A percentile compares a stretch with the other conserved stretches of the same genome.
Conservation (phyloP, 768 basidiomycete species). For the Russula olivacea region DNA sequence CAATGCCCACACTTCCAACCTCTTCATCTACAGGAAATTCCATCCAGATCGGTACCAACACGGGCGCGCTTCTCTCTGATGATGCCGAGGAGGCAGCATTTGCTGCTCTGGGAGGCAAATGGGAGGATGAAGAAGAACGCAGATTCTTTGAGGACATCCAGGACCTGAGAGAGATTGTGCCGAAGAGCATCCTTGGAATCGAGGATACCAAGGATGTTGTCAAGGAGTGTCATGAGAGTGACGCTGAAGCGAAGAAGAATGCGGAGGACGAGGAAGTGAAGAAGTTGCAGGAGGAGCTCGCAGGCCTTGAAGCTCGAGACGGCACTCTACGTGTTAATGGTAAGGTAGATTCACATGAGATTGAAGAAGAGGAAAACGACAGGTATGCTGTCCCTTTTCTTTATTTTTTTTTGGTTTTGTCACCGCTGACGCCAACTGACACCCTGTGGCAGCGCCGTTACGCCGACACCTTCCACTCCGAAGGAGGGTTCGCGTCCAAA, state of each 20-base stretch:
- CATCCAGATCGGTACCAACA: slow-evolving; percentile 61
- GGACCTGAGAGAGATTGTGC: slow-evolving; percentile 89
- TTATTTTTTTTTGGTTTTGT: background rate
- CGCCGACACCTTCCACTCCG: slow-evolving; percentile 65
- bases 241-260: slow-evolving; percentile 50
- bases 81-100: slow-evolving; percentile 50
- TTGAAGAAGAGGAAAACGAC: slow-evolving; percentile 29
- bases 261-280: slow-evolving; percentile 62
- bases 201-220: slow-evolving; percentile 34
- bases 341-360: slow-evolving; percentile 16
- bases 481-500: slow-evolving; percentile 47
- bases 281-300: slow-evolving; percentile 73
- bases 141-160: slow-evolving; percentile 90
- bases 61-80: slow-evolving; percentile 40
- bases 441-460: slow-evolving; percentile 35
- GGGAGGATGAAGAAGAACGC: slow-evolving; percentile 97
- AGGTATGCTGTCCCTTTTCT: slow-evolving; percentile 29
- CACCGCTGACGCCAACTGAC: background rate
- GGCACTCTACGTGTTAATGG: slow-evolving; percentile 23
- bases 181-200: slow-evolving; percentile 78
- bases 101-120: slow-evolving; percentile 66
- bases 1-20: slow-evolving; percentile 79
- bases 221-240: slow-evolving; percentile 38
- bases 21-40: slow-evolving; percentile 76
- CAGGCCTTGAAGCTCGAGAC: slow-evolving; percentile 46